Base-by-base conservation (phyloP, 2,329 filamentous ascomycete genomes). In the Hymenoscyphus fraxineus region DNA sequence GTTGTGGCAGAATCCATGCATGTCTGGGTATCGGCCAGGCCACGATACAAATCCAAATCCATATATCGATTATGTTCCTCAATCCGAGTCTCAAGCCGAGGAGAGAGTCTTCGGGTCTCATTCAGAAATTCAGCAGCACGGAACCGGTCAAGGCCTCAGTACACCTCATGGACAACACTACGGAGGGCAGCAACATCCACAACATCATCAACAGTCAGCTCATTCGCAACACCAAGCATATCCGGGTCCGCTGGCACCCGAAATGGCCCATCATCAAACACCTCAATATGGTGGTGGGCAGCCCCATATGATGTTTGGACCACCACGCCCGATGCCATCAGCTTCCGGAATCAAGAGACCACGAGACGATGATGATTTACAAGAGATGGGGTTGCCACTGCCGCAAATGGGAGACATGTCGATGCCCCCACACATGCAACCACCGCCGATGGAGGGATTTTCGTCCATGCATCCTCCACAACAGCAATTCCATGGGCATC, bases 1-100 rank as follows among this genome's bases (percentile, higher is more conserved):
- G 87, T 87, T 90, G 88, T 90, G 87, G 88, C 86, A 86, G 86
- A 83, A 86, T 85, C 86, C 84, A 89, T 89, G 86, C 79, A 84
- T 75, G 73, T 75, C 73, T 72, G 71, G 70, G 79, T 91, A 91
- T 82, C 85, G 87, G 83, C 82, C 86, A 80, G 84, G 83, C 75
- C 72, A 73, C 70, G 70, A 73, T 59, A 39, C 54, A 62, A 65
- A 88, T 81, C 89, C 54, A 62, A 65, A 88, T 81, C 89, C 89
- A 83, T 85, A 88, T 85, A 87, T 90, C 83, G 86, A 89, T 77
- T 91, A 90, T 81, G 83, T 87, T 80, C 81, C 86, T 77, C 88
- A 89, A 80, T 79, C 86, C 80, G 83, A 82, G 78, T 82, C 85
- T 76, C 86, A 88, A 77, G 82, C 82, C 76, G 85, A 89, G 76